Conservation (phyloP, 2,329 filamentous ascomycete species). For the Diaporthe citrichinensis region DNA sequence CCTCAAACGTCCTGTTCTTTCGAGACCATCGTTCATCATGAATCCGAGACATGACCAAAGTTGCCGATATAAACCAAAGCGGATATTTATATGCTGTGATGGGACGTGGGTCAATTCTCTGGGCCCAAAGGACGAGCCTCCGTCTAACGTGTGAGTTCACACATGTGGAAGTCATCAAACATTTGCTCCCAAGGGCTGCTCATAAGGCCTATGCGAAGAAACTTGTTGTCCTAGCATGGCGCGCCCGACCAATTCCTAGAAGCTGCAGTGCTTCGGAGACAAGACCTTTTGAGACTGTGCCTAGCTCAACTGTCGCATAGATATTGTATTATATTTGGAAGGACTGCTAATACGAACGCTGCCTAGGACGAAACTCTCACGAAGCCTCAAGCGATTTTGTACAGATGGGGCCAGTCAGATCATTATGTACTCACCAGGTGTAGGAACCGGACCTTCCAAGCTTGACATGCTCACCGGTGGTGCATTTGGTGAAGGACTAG, state of each 20-base stretch:
- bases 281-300: neutral
- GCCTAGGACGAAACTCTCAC: conserved; percentile 46
- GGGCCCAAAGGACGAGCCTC: conserved; percentile 44
- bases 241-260: neutral
- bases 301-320: neutral
- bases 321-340: no score
- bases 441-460: conserved; percentile 49
- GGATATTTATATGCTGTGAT: conserved; percentile 51
- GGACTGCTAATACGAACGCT: neutral
- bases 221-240: neutral
- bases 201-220: neutral
- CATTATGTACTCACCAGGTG: conserved; percentile 51
- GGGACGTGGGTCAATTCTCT: conserved; percentile 53
- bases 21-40: conserved; percentile 7
- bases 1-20: neutral
- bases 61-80: conserved; percentile 43
- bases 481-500: conserved; percentile 51
- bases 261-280: neutral
- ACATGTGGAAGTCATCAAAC: neutral
- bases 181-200: neutral
- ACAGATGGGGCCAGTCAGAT: conserved; percentile 49
- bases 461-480: conserved; percentile 51
- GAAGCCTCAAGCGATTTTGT: conserved; percentile 47
- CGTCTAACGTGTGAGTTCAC: conserved; percentile 47
- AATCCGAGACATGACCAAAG: neutral